These are phyloP conservation scores for Boechera divaricarpa DNA, from an alignment of 345 rosid species.

Conservation along the genomic window DNA sequence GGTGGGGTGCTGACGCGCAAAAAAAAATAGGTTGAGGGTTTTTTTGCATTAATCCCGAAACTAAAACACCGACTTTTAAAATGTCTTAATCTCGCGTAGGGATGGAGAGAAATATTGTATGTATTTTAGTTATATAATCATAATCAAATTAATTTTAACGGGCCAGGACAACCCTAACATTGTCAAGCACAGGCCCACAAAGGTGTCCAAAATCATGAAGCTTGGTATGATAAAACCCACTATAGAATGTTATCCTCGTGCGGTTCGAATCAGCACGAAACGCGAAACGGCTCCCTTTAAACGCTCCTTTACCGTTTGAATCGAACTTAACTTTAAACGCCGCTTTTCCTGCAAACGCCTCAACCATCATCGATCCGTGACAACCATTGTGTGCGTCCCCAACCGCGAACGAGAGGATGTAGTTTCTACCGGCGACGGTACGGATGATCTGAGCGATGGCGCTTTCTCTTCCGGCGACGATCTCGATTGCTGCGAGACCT, in stretches of 20 bases:
- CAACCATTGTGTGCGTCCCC: conserved; percentile 85
- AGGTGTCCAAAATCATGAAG: conserved; percentile 72
- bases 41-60: too few relatives aligned
- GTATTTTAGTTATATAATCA: background rate
- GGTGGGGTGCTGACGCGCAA: too few relatives aligned
- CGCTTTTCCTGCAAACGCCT: conserved; percentile 64
- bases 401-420: conserved; percentile 58
- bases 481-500: conserved; percentile 63
- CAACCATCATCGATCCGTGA: conserved; percentile 84
- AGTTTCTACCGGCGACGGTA: conserved; percentile 53
- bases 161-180: conserved; percentile 53
- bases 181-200: conserved; percentile 90
- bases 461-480: conserved; percentile 86
- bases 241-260: conserved; percentile 76
- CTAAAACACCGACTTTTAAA: background rate
- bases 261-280: conserved; percentile 57
- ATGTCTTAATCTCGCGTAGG: background rate
- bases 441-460: conserved; percentile 79
- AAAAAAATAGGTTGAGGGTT: too few relatives aligned
- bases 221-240: conserved; percentile 75
- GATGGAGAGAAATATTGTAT: background rate
- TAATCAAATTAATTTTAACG: background rate
- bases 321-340: conserved; percentile 52
- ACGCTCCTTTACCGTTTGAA: conserved; percentile 63
- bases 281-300: conserved; percentile 50